Evolutionary conservation across 2,329 filamentous ascomycete species (phyloP), one percentile per base, ranked within the genome.

Genomic region (Elsinoe necatrix): DNA sequence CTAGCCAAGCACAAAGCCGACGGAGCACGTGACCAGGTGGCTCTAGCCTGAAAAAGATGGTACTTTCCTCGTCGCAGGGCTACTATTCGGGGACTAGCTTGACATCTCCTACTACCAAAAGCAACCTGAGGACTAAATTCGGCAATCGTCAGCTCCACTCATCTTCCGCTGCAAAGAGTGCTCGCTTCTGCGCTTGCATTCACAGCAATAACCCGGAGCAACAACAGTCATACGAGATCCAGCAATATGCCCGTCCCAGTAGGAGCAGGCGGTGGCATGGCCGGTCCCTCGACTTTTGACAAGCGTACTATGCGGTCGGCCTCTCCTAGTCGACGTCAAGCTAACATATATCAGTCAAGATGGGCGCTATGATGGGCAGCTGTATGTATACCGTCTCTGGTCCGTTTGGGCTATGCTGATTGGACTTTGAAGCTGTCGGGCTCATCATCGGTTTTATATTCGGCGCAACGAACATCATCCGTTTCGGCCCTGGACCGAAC

Each of bases 391-490:
- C 35, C 45, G 16, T 12, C 5, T 14, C 34, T 12, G 3, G 34
- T 12, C 34, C 14, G 34, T 7, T 6, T 3, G 34, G 9, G 12
- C 5, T 37, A 37, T 7, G 14, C 34, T 37, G 3, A 55, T 25
- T 34, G 12, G 59, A 54, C 20, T 59, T 29, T 20, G 12, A 66
- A 97, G 93, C 90, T 73, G 93, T 98, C 61, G 93, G 93, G 61
- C 79, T 88, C 54, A 95, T 95, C 70, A 96, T 98, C 74, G 93
- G 93, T 62, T 97, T 98, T 77, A 95, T 98, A 67, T 95, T 93
- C 66, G 93, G 92, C 95, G 77, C 65, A 54, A 69, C 95, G 65
- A 95, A 92, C 68, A 95, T 98, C 68, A 91, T 98, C 70, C 83
- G 93, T 72, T 95, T 92, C 68, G 93, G 93, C 58, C 89, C 92